Base-by-base conservation (phyloP, 306 rosid species). In the Vachellia collinsii region DNA sequence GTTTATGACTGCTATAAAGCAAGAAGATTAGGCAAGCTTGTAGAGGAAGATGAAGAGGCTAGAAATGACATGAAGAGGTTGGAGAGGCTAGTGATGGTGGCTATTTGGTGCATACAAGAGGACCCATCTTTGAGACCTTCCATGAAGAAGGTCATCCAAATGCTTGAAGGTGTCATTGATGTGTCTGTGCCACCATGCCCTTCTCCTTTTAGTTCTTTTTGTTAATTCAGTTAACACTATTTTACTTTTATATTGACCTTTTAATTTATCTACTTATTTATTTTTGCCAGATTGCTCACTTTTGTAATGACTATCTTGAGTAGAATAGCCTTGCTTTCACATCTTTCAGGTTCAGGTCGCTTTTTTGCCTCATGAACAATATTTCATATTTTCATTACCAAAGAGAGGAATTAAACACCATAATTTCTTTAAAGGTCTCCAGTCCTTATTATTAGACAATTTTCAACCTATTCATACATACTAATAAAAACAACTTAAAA, bases 151-250 rank as follows among this genome's bases (percentile, higher is more conserved):
- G 74, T 83, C 22, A 66, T 61, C 11, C 81, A 74, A 22, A 79
- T 79, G 83, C 84, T 85, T 51, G 82, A 82, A 47, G 86, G 67
- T 1, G 83, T 76, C 0, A 37, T 25, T 7, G 54, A 63, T 8
- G 84, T 84, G 17, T 72, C 54, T 43, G 58, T 80, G 6, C 87
- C 82, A 0, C 84, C 84, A 42, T 34, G 84, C 6, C 84, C 84
- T 23, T 34, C 80, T 19, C 20, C 71, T 44, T 83, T 46, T 64
- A 59, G 3, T 61, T 25, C 74, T 20, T 42, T 69, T 4, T 41
- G 53, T 42, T 69, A 42, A 69, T 69, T 42, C 19, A 68, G 8
- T 14, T 4, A 51, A 19, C 59, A 19, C 23, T 16, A 50, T 16
- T 50, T 50, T 50, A 50, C 56, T 14, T 16, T 16, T 16, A 17